phyloP scores from a whole-genome alignment of 225 moss, liverwort and hornwort genomes.

The Antitrichia curtipendula region DNA sequence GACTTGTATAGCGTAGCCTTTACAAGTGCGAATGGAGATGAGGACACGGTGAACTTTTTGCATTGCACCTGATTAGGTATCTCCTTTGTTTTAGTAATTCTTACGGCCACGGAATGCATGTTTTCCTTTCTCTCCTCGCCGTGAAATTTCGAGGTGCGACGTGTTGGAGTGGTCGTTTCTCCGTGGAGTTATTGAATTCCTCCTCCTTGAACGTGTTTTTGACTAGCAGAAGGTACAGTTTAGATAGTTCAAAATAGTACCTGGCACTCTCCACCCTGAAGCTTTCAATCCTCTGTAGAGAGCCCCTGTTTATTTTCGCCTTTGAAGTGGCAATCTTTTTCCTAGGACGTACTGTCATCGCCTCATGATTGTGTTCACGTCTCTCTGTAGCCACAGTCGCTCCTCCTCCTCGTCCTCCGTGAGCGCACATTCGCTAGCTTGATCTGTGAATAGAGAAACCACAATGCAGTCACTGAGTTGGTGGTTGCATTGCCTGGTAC shows the following conservation, averaged over 20 bases:
- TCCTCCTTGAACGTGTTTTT: neutral
- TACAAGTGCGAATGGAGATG: neutral
- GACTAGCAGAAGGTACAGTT: neutral
- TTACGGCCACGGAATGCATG: neutral
- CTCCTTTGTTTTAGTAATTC: neutral
- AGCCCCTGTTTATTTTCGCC: neutral
- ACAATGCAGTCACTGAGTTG: conserved; percentile 57
- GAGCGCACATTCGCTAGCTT: neutral
- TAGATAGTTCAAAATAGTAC: neutral
- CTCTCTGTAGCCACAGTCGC: neutral
- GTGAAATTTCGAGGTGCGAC: neutral
- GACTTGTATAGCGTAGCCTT: neutral
- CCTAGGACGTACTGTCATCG: neutral
- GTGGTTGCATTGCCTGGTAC: conserved; percentile 54
- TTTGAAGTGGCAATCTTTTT: neutral
- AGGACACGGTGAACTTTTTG: neutral
- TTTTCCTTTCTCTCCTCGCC: neutral
- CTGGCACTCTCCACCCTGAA: neutral
- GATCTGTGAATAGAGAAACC: neutral
- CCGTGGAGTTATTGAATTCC: neutral
- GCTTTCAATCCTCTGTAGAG: neutral
- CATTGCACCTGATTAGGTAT: neutral
- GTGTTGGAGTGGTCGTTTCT: neutral
- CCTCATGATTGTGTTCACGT: neutral
- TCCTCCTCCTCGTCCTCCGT: neutral